Percentiles rank a stretch among this genome's conserved stretches.
Evolutionary conservation across 257 asterid species (phyloP).

Genomic region (Lycium ferocissimum): DNA sequence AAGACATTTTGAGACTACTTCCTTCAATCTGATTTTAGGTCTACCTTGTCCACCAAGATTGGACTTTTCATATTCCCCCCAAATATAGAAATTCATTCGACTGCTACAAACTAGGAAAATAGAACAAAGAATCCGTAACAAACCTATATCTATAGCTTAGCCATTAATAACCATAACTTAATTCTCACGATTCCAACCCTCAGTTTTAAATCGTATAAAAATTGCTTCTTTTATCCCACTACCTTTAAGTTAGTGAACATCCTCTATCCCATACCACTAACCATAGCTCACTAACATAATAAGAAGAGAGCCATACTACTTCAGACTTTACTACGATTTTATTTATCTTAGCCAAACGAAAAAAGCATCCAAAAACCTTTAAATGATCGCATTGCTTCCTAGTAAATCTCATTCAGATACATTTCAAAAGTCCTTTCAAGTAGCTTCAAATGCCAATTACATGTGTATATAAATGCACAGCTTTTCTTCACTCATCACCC

Average conservation of each 20-base stretch:
- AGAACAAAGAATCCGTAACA: not conserved
- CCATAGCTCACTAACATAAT: not conserved
- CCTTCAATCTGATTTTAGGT: not conserved
- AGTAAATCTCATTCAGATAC: conserved; percentile 17
- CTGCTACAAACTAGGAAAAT: not conserved
- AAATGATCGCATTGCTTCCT: no score
- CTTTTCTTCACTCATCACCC: not conserved
- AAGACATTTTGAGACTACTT: not conserved
- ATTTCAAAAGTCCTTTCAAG: conserved; percentile 10
- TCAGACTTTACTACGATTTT: not conserved
- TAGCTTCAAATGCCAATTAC: not conserved
- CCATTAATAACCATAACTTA: not conserved
- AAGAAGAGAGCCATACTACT: not conserved
- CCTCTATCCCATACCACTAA: not conserved
- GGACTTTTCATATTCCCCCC: conserved; percentile 1
- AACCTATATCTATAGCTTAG: no score
- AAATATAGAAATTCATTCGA: not conserved
- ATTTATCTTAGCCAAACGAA: not conserved
- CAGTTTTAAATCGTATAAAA: not conserved
- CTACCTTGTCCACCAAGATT: not conserved
- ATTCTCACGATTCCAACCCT: not conserved
- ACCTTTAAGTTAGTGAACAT: conserved; percentile 5
- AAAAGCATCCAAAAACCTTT: not conserved
- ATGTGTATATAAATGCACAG: not conserved
- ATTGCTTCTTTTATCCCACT: not conserved